These are phyloP conservation scores for Podaxis mareebaensis DNA, from an alignment of 768 basidiomycete genomes.

Conservation along the genomic window DNA sequence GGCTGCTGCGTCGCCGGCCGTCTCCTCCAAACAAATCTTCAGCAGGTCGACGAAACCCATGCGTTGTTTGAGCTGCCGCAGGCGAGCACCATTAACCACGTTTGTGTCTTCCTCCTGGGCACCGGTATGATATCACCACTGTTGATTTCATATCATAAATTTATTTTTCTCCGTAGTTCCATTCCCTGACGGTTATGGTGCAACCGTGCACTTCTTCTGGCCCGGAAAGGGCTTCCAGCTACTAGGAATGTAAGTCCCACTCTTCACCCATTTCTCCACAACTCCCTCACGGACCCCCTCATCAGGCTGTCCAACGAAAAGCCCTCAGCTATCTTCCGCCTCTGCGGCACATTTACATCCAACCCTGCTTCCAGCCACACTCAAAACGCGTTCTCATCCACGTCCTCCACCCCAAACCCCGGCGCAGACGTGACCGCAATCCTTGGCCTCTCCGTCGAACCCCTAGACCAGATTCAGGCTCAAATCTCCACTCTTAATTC, in stretches of 20 bases:
- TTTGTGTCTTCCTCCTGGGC: slow-evolving; percentile 83
- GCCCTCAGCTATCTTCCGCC: slow-evolving; percentile 85
- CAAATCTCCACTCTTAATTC: slow-evolving; percentile 49
- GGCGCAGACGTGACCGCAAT: slow-evolving; percentile 61
- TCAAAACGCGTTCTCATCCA: slow-evolving; percentile 40
- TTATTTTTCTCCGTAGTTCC: slow-evolving; percentile 44
- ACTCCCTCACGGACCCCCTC: neutral
- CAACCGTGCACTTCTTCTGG: slow-evolving; percentile 84
- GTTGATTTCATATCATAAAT: slow-evolving; percentile 10
- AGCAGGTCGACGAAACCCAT: slow-evolving; percentile 82
- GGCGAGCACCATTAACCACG: slow-evolving; percentile 77
- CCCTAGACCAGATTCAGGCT: slow-evolving; percentile 57
- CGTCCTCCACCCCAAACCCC: slow-evolving; percentile 24
- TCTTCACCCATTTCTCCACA: neutral
- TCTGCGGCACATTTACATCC: slow-evolving; percentile 62
- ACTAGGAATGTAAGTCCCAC: slow-evolving; percentile 69
- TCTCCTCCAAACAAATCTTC: slow-evolving; percentile 75
- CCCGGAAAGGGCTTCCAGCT: slow-evolving; percentile 86
- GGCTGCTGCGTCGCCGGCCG: slow-evolving; percentile 81
- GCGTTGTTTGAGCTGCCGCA: slow-evolving; percentile 74
- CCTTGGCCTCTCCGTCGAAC: slow-evolving; percentile 81
- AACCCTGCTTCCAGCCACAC: slow-evolving; percentile 34
- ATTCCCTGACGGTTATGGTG: slow-evolving; percentile 83
- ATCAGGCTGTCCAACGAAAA: slow-evolving; percentile 86
- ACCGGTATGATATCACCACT: slow-evolving; percentile 48